Base-by-base conservation (phyloP, 495 filamentous ascomycete species). In the Sphaerosporella brunnea region DNA sequence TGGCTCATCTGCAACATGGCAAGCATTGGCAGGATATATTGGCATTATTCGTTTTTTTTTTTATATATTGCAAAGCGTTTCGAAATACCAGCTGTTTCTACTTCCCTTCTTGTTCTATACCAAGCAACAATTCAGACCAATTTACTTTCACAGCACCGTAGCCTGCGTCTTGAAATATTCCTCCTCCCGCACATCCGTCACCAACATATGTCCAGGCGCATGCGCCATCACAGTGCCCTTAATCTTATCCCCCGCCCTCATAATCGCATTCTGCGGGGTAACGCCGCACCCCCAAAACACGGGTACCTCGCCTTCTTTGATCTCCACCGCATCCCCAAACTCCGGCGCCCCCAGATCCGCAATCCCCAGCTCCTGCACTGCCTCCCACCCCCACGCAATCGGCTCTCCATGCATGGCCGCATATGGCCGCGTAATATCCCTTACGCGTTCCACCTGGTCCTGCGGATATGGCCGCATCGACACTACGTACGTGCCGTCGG, bases 231-330 rank as follows among this genome's bases (percentile, higher is more conserved):
- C 63, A 13, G 65, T 58, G 0, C 72, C 73, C 10, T 67, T 50
- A 18, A 76, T 52, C 15, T 63, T 58, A 2, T 68, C 66, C 36
- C 16, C 36, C 28, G 53, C 56, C 34, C 63, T 54, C 63, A 71
- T 67, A 0, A 76, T 71, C 5, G 69, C 72, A 41, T 71, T 65
- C 54, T 76, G 73, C 4, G 73, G 71, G 13, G 74, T 75, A 2
- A 77, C 71, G 3, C 71, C 72, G 53, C 71, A 75, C 1, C 71
- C 73, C 70, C 73, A 74, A 42, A 75, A 75, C 2, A 76, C 64
- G 0, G 73, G 72, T 18, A 75, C 59, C 35, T 68, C 63, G 0
- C 61, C 66, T 3, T 69, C 64, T 4, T 53, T 49, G 5, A 53
- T 47, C 9, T 48, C 53, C 20, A 60, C 55, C 48, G 51, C 45